Percentiles rank a stretch among this genome's conserved stretches.
phyloP scores from a whole-genome alignment of 2,329 filamentous ascomycete species.

The Aspergillus ibericus region DNA sequence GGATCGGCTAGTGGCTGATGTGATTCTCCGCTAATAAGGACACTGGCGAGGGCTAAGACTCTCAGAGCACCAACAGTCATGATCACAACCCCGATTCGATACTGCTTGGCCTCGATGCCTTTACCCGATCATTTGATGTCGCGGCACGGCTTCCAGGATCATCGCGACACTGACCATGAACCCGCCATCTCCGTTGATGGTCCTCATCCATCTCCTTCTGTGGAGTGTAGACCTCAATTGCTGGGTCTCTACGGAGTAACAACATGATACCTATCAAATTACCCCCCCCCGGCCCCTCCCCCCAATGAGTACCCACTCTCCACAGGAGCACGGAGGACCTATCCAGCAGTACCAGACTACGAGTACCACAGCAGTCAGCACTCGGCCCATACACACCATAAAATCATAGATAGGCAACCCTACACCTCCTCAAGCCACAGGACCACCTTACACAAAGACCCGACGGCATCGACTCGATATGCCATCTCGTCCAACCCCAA shows the following conservation, averaged over 20 bases:
- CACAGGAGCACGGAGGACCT: not conserved
- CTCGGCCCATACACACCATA: not conserved
- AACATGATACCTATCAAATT: not conserved
- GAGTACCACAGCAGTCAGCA: too few species aligned
- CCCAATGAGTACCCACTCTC: not conserved
- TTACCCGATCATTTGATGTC: constrained; percentile 1
- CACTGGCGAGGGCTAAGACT: constrained; percentile 3
- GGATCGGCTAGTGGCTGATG: constrained; percentile 14
- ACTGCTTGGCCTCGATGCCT: not conserved
- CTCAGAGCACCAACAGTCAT: not conserved
- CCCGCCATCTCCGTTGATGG: not conserved
- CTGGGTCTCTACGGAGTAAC: not conserved
- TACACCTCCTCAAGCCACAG: not conserved
- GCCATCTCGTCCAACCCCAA: not conserved
- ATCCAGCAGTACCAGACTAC: not conserved
- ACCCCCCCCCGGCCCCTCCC: not conserved
- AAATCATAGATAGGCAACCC: not conserved
- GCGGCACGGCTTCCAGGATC: not conserved
- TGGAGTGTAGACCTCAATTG: too few species aligned
- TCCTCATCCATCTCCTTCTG: too few species aligned
- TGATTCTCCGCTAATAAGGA: constrained; percentile 3
- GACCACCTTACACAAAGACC: constrained; percentile 1
- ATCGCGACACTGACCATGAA: not conserved
- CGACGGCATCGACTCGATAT: not conserved
- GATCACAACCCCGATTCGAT: not conserved